phyloP scores from a whole-genome alignment of 345 rosid species.

The Cochlearia excelsa region DNA sequence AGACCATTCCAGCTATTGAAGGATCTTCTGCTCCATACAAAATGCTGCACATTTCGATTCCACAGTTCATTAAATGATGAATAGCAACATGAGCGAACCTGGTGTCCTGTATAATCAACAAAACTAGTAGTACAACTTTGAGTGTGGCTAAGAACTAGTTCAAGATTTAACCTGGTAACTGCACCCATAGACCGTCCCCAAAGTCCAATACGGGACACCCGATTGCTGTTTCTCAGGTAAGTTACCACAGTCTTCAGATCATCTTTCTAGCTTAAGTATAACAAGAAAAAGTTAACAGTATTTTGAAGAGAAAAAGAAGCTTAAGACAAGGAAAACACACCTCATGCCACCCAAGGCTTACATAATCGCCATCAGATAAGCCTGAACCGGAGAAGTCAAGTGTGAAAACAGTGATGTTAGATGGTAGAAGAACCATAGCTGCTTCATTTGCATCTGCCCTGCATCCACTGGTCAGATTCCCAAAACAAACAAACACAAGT shows the following conservation, averaged over 20 bases:
- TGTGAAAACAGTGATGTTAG: slow-evolving; percentile 89
- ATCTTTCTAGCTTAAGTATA: slow-evolving; percentile 55
- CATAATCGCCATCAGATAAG: slow-evolving; percentile 89
- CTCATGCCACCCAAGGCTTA: slow-evolving; percentile 97
- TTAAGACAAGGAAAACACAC: slow-evolving; percentile 40
- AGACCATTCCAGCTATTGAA: slow-evolving; percentile 94
- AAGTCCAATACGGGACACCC: slow-evolving; percentile 78
- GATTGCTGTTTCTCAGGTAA: slow-evolving; percentile 66
- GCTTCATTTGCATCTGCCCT: slow-evolving; percentile 99
- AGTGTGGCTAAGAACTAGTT: slow-evolving; percentile 19
- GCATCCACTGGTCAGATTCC: slow-evolving; percentile 71
- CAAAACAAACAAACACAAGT: slow-evolving; percentile 31
- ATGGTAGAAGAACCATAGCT: slow-evolving; percentile 83
- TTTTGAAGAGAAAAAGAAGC: slow-evolving; percentile 18
- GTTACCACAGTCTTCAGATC: slow-evolving; percentile 91
- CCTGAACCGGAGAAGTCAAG: slow-evolving; percentile 99
- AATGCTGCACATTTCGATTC: slow-evolving; percentile 53
- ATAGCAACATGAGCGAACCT: slow-evolving; percentile 11
- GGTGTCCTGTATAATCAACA: slow-evolving; percentile 10
- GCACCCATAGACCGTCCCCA: slow-evolving; percentile 99
- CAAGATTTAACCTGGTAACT: slow-evolving; percentile 72
- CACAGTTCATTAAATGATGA: slow-evolving; percentile 18
- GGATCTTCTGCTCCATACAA: slow-evolving; percentile 97
- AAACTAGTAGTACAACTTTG: slow-evolving; percentile 10
- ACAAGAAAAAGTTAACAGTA: slow-evolving; percentile 21